Percentiles rank a stretch among this genome's conserved stretches.
These are phyloP conservation scores for Ascochyta koolunga DNA, from an alignment of 2,329 filamentous ascomycete genomes.

Conservation along the genomic window DNA sequence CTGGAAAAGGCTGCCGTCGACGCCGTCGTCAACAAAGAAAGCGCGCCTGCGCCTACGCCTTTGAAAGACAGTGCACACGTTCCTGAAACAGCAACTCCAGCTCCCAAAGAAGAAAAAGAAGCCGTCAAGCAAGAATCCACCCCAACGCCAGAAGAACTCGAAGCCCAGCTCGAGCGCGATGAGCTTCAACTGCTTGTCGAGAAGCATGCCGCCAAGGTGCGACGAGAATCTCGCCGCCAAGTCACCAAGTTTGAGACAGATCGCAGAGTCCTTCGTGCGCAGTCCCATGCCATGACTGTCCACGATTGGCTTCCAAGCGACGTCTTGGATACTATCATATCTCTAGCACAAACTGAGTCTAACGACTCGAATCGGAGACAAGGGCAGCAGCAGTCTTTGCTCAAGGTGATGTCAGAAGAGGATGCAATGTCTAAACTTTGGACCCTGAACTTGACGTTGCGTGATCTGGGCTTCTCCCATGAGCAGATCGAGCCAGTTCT, in stretches of 20 bases:
- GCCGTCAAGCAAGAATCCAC: constrained; percentile 49
- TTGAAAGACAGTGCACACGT: constrained; percentile 23
- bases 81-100: constrained; percentile 12
- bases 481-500: constrained; percentile 40
- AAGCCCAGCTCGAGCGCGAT: constrained; percentile 86
- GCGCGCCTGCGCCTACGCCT: constrained; percentile 8
- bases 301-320: constrained; percentile 82
- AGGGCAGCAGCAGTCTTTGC: constrained; percentile 45
- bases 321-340: constrained; percentile 76
- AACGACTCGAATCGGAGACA: constrained; percentile 58
- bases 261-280: constrained; percentile 76
- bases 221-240: constrained; percentile 79
- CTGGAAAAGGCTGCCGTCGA: constrained; percentile 34
- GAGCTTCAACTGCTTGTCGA: constrained; percentile 88
- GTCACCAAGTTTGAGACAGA: constrained; percentile 82
- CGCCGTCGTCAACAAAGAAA: constrained; percentile 14
- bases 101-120: constrained; percentile 11
- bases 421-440: constrained; percentile 81
- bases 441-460: constrained; percentile 78
- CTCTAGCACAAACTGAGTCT: constrained; percentile 70
- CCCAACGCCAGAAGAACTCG: constrained; percentile 83
- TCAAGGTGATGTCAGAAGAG: constrained; percentile 68
- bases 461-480: constrained; percentile 69
- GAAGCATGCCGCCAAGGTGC: constrained; percentile 78
- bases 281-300: constrained; percentile 74